Base-by-base conservation (phyloP, 345 rosid genomes). In the Rhodamnia argentea region DNA sequence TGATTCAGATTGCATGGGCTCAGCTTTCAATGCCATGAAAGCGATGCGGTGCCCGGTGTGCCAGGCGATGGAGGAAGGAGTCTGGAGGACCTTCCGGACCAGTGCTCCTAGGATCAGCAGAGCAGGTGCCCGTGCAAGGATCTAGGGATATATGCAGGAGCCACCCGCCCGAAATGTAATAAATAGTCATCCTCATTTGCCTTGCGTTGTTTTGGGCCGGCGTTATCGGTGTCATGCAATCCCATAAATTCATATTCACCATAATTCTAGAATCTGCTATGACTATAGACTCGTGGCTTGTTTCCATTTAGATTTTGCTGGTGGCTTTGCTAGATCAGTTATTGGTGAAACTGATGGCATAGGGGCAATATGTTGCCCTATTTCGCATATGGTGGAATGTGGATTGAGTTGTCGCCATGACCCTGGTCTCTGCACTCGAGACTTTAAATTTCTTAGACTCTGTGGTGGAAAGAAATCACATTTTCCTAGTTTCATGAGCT, bases 1-100 rank as follows among this genome's bases (percentile, higher is more conserved):
- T 59, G 18, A n/a, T 83, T 75, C 88, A 88, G 89, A 88, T 82
- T 88, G 89, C 84, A 84, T 85, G 44, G 91, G 91, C 8, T 90
- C 85, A 4, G 84, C 89, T 22, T 88, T 88, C 52, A 90, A 88
- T 44, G 78, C 52, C 6, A 13, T 27, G 22, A 86, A 86, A 1
- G 23, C 56, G 8, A 89, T 89, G 90, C 86, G 82, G 50, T 90
- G 91, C 75, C 90, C 87, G 37, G 84, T 83, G 27, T 90, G 90
- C 84, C 88, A 85, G 27, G 55, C 51, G 15, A 50, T 82, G 56
- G 90, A 87, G 81, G 87, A 87, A 27, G 91, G 89, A 7, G 27
- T 14, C 8, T 88, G 89, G 90, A 52, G 52, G 50, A 51, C 20
- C 57, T 52, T 29, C 40, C 15, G 3, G 8, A 59, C 8, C 18